Conservation (phyloP, 2,329 filamentous ascomycete genomes). For the Rhynchosporium graminicola region DNA sequence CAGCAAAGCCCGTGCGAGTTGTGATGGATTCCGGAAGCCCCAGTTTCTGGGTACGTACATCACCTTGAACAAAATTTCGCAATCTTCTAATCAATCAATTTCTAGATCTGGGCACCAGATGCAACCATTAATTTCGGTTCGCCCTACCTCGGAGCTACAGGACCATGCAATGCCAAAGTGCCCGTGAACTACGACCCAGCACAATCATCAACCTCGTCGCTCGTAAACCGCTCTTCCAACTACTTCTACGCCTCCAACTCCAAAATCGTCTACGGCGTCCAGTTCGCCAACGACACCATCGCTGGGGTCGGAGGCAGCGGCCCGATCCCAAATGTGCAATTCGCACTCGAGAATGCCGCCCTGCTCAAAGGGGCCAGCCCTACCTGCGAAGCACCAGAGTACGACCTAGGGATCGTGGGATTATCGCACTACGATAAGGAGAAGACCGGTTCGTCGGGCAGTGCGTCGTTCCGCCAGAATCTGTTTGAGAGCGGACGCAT, state of each 20-base stretch:
- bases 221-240: constrained; percentile 16
- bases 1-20: constrained; percentile 18
- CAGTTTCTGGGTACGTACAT: constrained; percentile 26
- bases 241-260: constrained; percentile 28
- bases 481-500: constrained; percentile 39
- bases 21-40: constrained; percentile 30
- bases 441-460: constrained; percentile 20
- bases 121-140: constrained; percentile 29
- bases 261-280: constrained; percentile 22
- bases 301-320: constrained; percentile 22
- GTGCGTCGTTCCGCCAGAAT: constrained; percentile 40
- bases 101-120: constrained; percentile 23
- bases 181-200: constrained; percentile 22
- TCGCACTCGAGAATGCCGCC: constrained; percentile 37
- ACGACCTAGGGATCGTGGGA: constrained; percentile 41
- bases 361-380: constrained; percentile 29
- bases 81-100: not conserved
- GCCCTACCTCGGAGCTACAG: constrained; percentile 22
- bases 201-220: constrained; percentile 18
- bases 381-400: constrained; percentile 29
- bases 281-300: constrained; percentile 35
- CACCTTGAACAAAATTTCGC: not conserved
- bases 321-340: constrained; percentile 34
- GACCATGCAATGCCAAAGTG: constrained; percentile 27
- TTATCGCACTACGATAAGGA: constrained; percentile 34